These are phyloP conservation scores for Fusarium drepaniforme DNA, from an alignment of 2,329 filamentous ascomycete species.

Conservation along the genomic window DNA sequence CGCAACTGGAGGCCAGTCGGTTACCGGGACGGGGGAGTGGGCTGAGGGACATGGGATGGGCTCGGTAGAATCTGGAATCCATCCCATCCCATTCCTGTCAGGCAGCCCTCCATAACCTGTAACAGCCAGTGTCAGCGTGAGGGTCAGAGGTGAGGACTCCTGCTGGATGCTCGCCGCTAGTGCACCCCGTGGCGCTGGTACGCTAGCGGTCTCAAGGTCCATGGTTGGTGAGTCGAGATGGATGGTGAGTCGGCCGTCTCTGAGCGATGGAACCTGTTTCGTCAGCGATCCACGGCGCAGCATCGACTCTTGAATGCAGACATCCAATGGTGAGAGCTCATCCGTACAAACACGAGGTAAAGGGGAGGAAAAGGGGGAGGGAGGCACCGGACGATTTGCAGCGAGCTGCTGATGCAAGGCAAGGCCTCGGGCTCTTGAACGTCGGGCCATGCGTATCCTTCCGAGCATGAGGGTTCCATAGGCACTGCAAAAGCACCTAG, in stretches of 20 bases:
- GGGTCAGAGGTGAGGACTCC: constrained; percentile 11
- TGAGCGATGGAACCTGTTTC: constrained; percentile 38
- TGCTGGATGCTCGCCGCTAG: constrained; percentile 29
- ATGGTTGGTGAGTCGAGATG: constrained; percentile 31
- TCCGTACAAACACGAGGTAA: constrained; percentile 2
- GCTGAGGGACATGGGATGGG: background rate
- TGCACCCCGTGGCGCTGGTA: constrained; percentile 41
- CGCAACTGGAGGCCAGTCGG: constrained; percentile 8
- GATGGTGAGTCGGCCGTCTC: constrained; percentile 35
- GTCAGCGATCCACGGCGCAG: constrained; percentile 36
- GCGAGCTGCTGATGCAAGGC: constrained; percentile 21
- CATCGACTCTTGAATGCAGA: constrained; percentile 24
- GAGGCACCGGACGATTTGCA: constrained; percentile 20
- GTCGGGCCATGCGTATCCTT: constrained; percentile 1
- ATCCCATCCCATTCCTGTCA: constrained; percentile 35
- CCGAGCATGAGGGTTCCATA: background rate
- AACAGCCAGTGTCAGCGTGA: constrained; percentile 31
- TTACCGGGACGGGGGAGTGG: constrained; percentile 24
- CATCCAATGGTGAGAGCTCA: constrained; percentile 29
- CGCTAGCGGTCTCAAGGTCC: constrained; percentile 37
- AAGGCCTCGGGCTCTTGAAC: constrained; percentile 19
- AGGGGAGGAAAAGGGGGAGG: constrained; percentile 5
- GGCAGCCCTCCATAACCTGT: constrained; percentile 29
- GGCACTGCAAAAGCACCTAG: constrained; percentile 5
- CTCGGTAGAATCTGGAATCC: constrained; percentile 30